phyloP scores from a whole-genome alignment of 306 rosid species.

The Cyclanthera cordifolia region DNA sequence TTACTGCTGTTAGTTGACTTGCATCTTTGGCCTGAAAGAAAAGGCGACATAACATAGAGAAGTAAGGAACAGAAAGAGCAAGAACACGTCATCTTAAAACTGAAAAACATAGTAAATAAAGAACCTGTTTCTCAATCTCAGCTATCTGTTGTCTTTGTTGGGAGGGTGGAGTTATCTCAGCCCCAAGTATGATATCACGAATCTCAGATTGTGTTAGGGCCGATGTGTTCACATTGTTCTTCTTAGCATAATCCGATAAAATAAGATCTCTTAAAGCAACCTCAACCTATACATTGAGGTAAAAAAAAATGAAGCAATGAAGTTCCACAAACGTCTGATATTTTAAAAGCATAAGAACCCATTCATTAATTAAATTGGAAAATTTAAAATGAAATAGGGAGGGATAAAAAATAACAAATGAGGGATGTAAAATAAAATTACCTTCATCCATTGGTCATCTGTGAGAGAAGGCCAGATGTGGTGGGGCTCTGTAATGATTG shows the following conservation, averaged over 20 bases:
- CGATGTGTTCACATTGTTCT: conserved; percentile 94
- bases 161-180: conserved; percentile 98
- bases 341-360: not conserved
- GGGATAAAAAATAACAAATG: not conserved
- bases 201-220: conserved; percentile 95
- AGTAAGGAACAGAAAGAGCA: not conserved
- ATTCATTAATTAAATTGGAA: conserved; percentile 1
- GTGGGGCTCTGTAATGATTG: conserved; percentile 85
- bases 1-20: conserved; percentile 87
- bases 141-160: conserved; percentile 98
- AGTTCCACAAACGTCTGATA: not conserved
- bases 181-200: conserved; percentile 97
- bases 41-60: not conserved
- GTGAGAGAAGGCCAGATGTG: conserved; percentile 98
- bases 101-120: conserved; percentile 6
- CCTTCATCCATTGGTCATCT: conserved; percentile 99
- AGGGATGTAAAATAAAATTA: conserved; percentile 17
- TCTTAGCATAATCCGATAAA: conserved; percentile 94
- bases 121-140: conserved; percentile 96
- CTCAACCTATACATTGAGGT: conserved; percentile 61
- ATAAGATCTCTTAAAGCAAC: conserved; percentile 97
- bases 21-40: conserved; percentile 67
- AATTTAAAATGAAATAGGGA: not conserved
- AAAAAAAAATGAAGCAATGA: not conserved
- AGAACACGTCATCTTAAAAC: not conserved